Conservation (phyloP, 805 yeast species). For the Candida tammaniensis region DNA sequence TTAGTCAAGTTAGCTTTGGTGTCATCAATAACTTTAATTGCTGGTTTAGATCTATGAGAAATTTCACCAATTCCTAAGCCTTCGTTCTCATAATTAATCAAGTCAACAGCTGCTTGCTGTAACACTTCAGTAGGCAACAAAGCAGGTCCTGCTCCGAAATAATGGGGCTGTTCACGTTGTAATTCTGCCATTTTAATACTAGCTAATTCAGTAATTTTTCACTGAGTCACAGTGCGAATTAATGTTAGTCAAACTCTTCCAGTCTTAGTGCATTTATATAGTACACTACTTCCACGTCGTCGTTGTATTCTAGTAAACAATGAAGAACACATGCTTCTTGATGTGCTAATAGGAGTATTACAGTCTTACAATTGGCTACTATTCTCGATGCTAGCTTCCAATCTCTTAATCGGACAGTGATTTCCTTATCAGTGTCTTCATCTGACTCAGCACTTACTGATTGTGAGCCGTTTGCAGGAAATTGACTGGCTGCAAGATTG, state of each 20-base stretch:
- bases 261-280: conserved; percentile 57
- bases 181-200: too few species aligned
- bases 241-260: too few species aligned
- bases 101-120: conserved; percentile 82
- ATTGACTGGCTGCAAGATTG: too few species aligned
- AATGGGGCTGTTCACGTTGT: conserved; percentile 68
- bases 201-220: too few species aligned
- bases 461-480: conserved; percentile 1
- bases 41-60: conserved; percentile 89
- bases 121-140: conserved; percentile 79
- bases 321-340: conserved; percentile 62
- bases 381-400: conserved; percentile 67
- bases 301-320: conserved; percentile 62
- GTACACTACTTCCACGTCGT: conserved; percentile 63
- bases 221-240: too few species aligned
- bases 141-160: conserved; percentile 99
- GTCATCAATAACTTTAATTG: conserved; percentile 69
- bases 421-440: conserved; percentile 35
- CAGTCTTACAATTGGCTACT: conserved; percentile 58
- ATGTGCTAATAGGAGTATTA: conserved; percentile 56
- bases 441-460: conserved; percentile 11
- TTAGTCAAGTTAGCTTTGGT: conserved; percentile 67
- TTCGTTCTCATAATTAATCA: conserved; percentile 62
- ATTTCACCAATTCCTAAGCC: conserved; percentile 95
- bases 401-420: conserved; percentile 55